These are phyloP conservation scores for Vicia sativa DNA, from an alignment of 306 rosid genomes.

Conservation along the genomic window DNA sequence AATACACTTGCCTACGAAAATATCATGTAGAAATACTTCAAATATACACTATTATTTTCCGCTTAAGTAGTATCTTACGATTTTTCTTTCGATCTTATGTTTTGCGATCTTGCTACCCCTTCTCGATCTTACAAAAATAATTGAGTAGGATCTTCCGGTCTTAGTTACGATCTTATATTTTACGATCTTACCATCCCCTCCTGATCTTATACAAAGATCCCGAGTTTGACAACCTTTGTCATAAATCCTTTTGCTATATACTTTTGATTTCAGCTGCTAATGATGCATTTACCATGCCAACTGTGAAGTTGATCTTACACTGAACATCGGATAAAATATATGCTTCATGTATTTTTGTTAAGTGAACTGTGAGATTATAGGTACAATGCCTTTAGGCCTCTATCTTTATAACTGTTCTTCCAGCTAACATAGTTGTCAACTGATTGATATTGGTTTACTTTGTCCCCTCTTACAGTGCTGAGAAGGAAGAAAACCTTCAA, in stretches of 20 bases:
- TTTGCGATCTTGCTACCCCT: no score
- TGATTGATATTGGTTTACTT: conserved; percentile 36
- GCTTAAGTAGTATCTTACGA: no score
- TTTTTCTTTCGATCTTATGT: no score
- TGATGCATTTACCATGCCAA: conserved; percentile 35
- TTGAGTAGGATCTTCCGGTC: no score
- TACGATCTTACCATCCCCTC: no score
- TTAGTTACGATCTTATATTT: no score
- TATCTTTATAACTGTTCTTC: conserved; percentile 25
- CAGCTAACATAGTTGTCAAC: conserved; percentile 30
- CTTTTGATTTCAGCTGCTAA: conserved; percentile 30
- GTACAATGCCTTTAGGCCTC: conserved; percentile 24
- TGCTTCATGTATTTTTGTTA: conserved; percentile 3
- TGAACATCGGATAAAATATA: conserved; percentile 31
- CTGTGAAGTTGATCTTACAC: conserved; percentile 25
- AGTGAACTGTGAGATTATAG: conserved; percentile 30
- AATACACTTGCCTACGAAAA: no score
- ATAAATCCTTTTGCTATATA: not conserved
- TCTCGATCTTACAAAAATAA: no score
- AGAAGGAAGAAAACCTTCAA: conserved; percentile 81
- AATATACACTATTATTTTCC: no score
- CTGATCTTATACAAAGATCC: no score
- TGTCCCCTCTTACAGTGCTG: conserved; percentile 55
- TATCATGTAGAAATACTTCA: no score
- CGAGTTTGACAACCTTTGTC: not conserved